Evolutionary conservation across 1,139 yeast species (phyloP).

Genomic region (Kodamaea ohmeri): DNA sequence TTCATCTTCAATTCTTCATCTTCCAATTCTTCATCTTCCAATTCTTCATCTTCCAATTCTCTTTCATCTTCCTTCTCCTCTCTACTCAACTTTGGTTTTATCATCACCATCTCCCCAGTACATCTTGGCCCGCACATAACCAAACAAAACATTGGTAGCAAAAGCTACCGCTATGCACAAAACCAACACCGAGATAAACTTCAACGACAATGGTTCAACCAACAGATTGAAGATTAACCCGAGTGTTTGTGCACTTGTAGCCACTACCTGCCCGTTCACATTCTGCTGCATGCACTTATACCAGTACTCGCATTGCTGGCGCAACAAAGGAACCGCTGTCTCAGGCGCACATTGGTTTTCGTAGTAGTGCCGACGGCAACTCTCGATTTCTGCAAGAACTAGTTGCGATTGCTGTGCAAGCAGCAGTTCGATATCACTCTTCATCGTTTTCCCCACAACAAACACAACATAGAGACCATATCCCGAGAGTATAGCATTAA

Average conservation of each 20-base stretch:
- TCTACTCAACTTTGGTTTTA: background rate
- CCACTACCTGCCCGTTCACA: slow-evolving; percentile 46
- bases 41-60: slow-evolving; percentile 3
- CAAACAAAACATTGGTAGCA: slow-evolving; percentile 43
- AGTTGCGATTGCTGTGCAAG: slow-evolving; percentile 40
- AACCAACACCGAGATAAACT: slow-evolving; percentile 47
- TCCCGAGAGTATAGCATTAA: slow-evolving; percentile 46
- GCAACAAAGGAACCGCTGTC: slow-evolving; percentile 58
- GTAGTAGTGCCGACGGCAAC: slow-evolving; percentile 49
- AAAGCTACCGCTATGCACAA: slow-evolving; percentile 29
- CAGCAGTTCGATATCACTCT: slow-evolving; percentile 51
- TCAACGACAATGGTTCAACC: slow-evolving; percentile 60
- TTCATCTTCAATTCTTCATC: too few species aligned
- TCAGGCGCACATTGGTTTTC: slow-evolving; percentile 59
- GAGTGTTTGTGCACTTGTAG: slow-evolving; percentile 59
- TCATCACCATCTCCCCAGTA: slow-evolving; percentile 17
- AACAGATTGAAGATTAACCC: slow-evolving; percentile 63
- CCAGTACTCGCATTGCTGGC: slow-evolving; percentile 57
- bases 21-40: too few species aligned
- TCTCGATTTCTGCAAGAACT: slow-evolving; percentile 39
- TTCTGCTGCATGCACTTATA: slow-evolving; percentile 60
- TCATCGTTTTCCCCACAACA: slow-evolving; percentile 45
- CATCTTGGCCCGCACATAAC: slow-evolving; percentile 45
- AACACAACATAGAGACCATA: slow-evolving; percentile 43
- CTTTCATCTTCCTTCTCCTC: slow-evolving; percentile 4